phyloP scores from a whole-genome alignment of 768 basidiomycete genomes.

The Trametes cingulata region DNA sequence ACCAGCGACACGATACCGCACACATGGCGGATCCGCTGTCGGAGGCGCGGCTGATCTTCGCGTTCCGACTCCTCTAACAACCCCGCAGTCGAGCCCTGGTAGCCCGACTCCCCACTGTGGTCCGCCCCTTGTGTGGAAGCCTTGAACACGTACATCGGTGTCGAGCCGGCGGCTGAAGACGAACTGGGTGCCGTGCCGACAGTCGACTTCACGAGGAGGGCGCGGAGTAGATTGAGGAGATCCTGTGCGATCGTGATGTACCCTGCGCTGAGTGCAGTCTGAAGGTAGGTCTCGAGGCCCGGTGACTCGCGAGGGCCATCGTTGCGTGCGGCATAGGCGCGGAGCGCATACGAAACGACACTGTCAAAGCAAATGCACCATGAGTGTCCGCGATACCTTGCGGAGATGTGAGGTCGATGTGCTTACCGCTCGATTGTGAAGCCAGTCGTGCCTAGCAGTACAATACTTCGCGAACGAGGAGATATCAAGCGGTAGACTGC shows the following conservation, averaged over 20 bases:
- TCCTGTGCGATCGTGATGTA: constrained; percentile 21
- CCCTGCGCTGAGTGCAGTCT: constrained; percentile 18
- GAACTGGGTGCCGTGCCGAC: not conserved
- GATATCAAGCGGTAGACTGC: constrained; percentile 37
- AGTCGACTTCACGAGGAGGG: constrained; percentile 12
- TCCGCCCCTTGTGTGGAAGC: no score
- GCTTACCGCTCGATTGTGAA: constrained; percentile 43
- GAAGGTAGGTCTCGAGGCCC: constrained; percentile 23
- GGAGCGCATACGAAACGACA: constrained; percentile 24
- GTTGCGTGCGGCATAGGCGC: constrained; percentile 25
- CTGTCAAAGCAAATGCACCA: constrained; percentile 5
- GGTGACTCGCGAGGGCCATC: constrained; percentile 15
- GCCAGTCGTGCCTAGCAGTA: constrained; percentile 36
- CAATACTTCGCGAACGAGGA: constrained; percentile 37
- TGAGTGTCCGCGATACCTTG: not conserved
- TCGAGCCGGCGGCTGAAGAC: no score
- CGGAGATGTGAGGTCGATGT: not conserved
- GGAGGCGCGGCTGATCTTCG: constrained; percentile 6
- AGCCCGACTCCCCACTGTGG: no score
- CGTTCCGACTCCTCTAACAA: not conserved
- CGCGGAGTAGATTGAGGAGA: constrained; percentile 11
- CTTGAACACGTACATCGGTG: no score
- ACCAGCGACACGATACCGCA: not conserved
- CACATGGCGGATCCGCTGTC: not conserved
- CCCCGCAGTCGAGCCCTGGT: not conserved